A percentile compares a stretch with the other conserved stretches of the same genome.
Conservation (phyloP, 805 yeast genomes). For the Spathaspora girioi region DNA sequence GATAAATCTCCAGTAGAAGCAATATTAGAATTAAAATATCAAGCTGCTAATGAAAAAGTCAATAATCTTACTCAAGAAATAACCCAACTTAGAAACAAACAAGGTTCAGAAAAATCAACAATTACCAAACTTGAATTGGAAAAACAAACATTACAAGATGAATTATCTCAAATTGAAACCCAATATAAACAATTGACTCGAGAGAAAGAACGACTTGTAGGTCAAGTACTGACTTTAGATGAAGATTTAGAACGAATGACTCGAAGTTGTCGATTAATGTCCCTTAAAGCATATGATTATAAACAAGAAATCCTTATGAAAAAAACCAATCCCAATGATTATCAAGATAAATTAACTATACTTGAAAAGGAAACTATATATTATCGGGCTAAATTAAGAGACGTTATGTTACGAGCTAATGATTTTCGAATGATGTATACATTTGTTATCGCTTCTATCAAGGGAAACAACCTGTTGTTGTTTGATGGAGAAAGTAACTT, state of each 20-base stretch:
- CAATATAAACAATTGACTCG: constrained; percentile 5
- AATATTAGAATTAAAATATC: constrained; percentile 5
- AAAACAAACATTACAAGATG: constrained; percentile 2
- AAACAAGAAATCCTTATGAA: not conserved
- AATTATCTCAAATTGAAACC: constrained; percentile 22
- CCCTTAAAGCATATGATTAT: not conserved
- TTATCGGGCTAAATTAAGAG: constrained; percentile 46
- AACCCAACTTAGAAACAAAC: not conserved
- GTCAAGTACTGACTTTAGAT: constrained; percentile 18
- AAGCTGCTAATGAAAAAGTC: constrained; percentile 1
- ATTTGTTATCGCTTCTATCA: constrained; percentile 25
- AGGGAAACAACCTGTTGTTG: constrained; percentile 9
- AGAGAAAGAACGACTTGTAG: constrained; percentile 10
- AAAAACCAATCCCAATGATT: not conserved
- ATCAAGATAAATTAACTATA: constrained; percentile 11
- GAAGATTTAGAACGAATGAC: constrained; percentile 11
- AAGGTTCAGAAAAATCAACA: not conserved
- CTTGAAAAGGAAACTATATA: constrained; percentile 41
- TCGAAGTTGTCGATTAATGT: constrained; percentile 4
- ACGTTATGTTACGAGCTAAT: constrained; percentile 31
- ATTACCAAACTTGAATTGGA: constrained; percentile 1
- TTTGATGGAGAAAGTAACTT: constrained; percentile 10
- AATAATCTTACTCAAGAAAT: not conserved
- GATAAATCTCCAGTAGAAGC: constrained; percentile 2
- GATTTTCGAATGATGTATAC: constrained; percentile 34